Evolutionary conservation across 257 asterid species (phyloP).

Genomic region (Handroanthus guayacan): DNA sequence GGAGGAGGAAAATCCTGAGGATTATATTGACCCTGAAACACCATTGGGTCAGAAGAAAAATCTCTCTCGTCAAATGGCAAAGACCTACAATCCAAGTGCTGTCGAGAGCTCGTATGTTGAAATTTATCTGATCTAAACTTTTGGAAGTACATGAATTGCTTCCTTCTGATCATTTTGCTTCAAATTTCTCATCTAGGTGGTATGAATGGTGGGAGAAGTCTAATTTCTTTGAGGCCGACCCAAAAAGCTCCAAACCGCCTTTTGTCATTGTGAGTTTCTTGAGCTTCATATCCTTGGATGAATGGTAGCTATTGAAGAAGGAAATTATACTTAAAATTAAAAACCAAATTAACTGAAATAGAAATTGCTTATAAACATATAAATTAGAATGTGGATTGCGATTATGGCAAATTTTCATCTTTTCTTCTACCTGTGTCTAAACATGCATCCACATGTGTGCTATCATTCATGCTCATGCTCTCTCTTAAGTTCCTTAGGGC

Average conservation of each 20-base stretch:
- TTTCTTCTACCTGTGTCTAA: background rate
- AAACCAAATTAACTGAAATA: background rate
- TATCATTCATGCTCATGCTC: background rate
- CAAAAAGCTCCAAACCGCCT: conserved; percentile 82
- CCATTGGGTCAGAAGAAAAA: conserved; percentile 79
- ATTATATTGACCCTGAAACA: conserved; percentile 82
- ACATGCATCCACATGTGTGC: background rate
- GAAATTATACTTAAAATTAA: background rate
- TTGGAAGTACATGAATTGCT: background rate
- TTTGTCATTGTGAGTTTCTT: conserved; percentile 82
- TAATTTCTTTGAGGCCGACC: conserved; percentile 81
- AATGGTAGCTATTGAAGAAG: background rate
- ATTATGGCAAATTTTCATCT: background rate
- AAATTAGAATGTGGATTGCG: background rate
- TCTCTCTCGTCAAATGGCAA: conserved; percentile 84
- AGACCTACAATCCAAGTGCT: conserved; percentile 73
- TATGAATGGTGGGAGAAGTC: conserved; percentile 97
- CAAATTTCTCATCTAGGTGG: conserved; percentile 65
- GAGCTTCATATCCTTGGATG: conserved; percentile 16
- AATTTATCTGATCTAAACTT: background rate
- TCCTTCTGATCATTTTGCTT: conserved; percentile 14
- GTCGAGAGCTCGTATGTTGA: conserved; percentile 84
- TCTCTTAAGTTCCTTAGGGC: background rate
- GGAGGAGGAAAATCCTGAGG: conserved; percentile 77
- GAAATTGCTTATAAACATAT: conserved; percentile 9